Base-by-base conservation (phyloP, 768 basidiomycete genomes). In the Obba rivulosa region DNA sequence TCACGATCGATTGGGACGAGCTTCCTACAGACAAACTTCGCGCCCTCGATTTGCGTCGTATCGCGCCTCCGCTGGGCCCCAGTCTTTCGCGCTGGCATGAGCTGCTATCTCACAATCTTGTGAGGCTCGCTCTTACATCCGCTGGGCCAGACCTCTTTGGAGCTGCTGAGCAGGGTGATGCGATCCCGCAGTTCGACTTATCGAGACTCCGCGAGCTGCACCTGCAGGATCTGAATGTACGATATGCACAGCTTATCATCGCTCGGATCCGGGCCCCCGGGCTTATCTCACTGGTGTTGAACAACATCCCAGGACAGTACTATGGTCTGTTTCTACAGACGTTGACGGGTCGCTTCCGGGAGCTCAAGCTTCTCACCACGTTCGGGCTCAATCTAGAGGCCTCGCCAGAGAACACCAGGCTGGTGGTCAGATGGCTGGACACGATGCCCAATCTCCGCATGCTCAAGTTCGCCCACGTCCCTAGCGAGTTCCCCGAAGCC, bases 1-100 rank as follows among this genome's bases (percentile, higher is more conserved):
- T 87, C 23, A 71, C 80, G 51, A 65, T 86, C 50, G 73, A 86
- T 62, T 87, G 85, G 79, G 55, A 66, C 13, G 62, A 61, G 16
- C 71, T 80, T 8, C 46, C 62, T 44, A 23, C 83, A 8, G 56
- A 61, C 25, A 78, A 84, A 54, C 75, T 89, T n/a, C 73, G 73
- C 20, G 76, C 75, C 9, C 69, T 89, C 46, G 85, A 87, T 54
- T 65, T 89, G 45, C 77, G 85, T 34, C 76, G 79, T 22, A 71
- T 87, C 46, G 71, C 81, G 16, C 63, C 79, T 17, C 65, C 78
- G 4, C 65, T 73, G 14, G 73, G 71, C 22, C 85, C 83, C 4
- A 67, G 67, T 31, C 62, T 80, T 14, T 34, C 50, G 8, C 71
- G 71, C 20, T 85, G 86, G 62, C 74, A 77, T 34, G 64, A 72